Percentiles rank a stretch among this genome's conserved stretches.
These are phyloP conservation scores for Pachysandra terminalis DNA, from an alignment of 164 flowering plant species.

Conservation along the genomic window DNA sequence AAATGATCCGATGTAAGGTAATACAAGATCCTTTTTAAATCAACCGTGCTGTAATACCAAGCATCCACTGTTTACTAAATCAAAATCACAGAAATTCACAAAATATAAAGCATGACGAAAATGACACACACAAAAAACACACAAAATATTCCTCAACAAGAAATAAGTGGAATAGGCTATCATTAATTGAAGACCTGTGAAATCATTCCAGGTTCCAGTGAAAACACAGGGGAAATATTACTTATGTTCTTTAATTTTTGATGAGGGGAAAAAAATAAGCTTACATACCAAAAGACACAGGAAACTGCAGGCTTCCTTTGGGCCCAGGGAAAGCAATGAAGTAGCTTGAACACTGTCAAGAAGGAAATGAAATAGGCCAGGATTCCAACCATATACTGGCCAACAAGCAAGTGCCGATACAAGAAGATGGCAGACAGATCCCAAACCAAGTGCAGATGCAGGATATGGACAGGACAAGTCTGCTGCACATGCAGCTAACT, in stretches of 20 bases:
- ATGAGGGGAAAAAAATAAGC: neutral
- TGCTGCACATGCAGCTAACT: conserved; percentile 84
- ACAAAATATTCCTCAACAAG: neutral
- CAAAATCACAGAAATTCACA: neutral
- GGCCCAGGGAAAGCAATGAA: conserved; percentile 75
- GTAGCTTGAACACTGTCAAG: conserved; percentile 70
- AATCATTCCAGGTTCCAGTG: no score
- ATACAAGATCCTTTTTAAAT: neutral
- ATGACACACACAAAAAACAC: neutral
- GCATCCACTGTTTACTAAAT: neutral
- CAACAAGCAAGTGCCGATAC: conserved; percentile 91
- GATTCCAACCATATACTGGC: conserved; percentile 93
- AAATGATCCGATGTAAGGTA: neutral
- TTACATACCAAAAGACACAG: conserved; percentile 73
- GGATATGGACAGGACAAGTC: conserved; percentile 72
- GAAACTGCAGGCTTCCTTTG: conserved; percentile 93
- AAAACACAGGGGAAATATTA: no score
- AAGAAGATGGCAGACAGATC: conserved; percentile 83
- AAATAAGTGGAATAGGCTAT: no score
- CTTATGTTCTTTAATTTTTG: no score
- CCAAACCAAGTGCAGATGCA: conserved; percentile 71
- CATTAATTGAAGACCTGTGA: no score
- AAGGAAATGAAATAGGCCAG: conserved; percentile 74
- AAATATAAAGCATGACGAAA: no score
- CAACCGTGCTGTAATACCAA: neutral